Base-by-base conservation (phyloP, 805 yeast genomes). In the Candida sithepensis region DNA sequence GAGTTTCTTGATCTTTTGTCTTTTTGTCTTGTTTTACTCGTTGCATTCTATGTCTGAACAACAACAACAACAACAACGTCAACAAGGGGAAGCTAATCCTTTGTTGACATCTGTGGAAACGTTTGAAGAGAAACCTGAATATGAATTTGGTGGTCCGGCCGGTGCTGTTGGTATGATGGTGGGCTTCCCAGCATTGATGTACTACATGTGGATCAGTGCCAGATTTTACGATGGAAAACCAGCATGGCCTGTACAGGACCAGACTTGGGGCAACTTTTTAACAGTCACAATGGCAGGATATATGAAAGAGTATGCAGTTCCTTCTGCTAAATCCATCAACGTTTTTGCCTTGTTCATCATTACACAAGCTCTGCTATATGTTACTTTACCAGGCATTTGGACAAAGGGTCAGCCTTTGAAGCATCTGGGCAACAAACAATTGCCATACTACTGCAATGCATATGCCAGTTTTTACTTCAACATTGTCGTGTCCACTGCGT, bases 381-480 rank as follows among this genome's bases (percentile, higher is more conserved):
- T 85, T 59, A 81, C 84, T 7, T 74, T 92, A 58, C 99, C 99
- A 2, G 98, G 98, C 47, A 73, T 92, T 42, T 88, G 94, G 91
- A 88, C 96, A 32, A 84, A 89, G 66, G 99, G 99, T 44, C 96
- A 90, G 63, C 97, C 96, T 5, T 81, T 94, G 61, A 74, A 78
- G 4, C 98, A 94, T 64, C 71, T 87, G 69, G 74, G 86, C 57
- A 81, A 83, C 64, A 79, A 80, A 61, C 95, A 89, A 59, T 75
- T 94, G 66, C 94, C 95, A 4, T 94, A 94, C 71, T 91, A 72
- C 70, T 94, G 99, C 71, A 94, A 91, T 66, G 97, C 99, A 1
- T 78, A 88, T 72, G 81, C 83, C 78, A 71, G 96, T 3, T 81
- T 92, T 61, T 94, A 92, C 70, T 69, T 79, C 45, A 75, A 89